Percentiles rank a stretch among this genome's conserved stretches.
phyloP scores from a whole-genome alignment of 345 rosid species.

The Eutrema yunnanense region DNA sequence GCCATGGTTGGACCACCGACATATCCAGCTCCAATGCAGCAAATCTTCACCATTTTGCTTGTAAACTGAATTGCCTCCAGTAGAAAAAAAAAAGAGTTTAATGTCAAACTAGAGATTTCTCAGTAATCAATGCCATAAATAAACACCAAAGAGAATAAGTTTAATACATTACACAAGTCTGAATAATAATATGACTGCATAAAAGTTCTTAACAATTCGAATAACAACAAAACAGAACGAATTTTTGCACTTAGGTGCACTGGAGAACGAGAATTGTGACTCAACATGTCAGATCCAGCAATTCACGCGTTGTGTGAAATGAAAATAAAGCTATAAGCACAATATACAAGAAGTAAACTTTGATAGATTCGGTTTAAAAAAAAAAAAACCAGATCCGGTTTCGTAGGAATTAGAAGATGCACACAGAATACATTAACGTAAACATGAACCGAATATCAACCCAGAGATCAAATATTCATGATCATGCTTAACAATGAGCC shows the following conservation, averaged over 20 bases:
- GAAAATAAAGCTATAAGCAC: neutral
- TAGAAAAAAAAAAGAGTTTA: neutral
- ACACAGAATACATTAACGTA: neutral
- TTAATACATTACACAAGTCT: neutral
- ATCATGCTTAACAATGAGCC: conserved; percentile 8
- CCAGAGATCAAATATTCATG: neutral
- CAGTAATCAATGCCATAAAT: neutral
- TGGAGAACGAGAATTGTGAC: neutral
- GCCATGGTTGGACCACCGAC: conserved; percentile 99
- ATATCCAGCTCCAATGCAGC: conserved; percentile 97
- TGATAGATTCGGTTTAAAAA: neutral
- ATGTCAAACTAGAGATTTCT: neutral
- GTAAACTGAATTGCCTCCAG: neutral
- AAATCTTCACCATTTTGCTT: conserved; percentile 85
- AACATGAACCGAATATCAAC: neutral
- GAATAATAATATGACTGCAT: neutral
- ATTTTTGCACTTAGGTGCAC: neutral
- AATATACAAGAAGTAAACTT: neutral
- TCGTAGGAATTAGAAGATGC: conserved; percentile 4
- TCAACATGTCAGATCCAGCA: conserved; percentile 4
- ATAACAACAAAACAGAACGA: neutral
- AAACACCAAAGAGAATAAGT: neutral
- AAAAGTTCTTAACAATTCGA: neutral
- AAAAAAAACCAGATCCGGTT: conserved; percentile 12
- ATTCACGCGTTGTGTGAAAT: neutral